phyloP scores from a whole-genome alignment of 1,139 yeast species.

The Saccharomyces pastorianus region DNA sequence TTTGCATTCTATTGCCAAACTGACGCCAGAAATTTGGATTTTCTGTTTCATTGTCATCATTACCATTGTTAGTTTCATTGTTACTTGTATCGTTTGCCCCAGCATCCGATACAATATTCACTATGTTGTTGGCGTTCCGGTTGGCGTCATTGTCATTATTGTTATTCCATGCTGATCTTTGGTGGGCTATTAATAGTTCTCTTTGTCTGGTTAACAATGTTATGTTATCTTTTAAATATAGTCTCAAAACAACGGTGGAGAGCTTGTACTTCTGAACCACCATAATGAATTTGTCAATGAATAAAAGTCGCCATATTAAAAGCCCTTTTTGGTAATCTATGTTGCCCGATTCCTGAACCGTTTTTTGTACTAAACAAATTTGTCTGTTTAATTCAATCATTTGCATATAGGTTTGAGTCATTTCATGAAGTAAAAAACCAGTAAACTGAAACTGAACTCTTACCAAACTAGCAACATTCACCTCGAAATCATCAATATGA shows the following conservation, averaged over 20 bases:
- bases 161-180: constrained; percentile 17
- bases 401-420: constrained; percentile 29
- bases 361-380: constrained; percentile 23
- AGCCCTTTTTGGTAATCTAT: constrained; percentile 24
- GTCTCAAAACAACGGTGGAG: constrained; percentile 28
- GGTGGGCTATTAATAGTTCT: constrained; percentile 26
- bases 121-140: constrained; percentile 3
- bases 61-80: not conserved
- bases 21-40: constrained; percentile 17
- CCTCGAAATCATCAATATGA: constrained; percentile 31
- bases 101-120: constrained; percentile 2
- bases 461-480: constrained; percentile 32
- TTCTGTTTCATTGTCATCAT: constrained; percentile 11
- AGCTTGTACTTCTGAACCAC: constrained; percentile 26
- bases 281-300: constrained; percentile 24
- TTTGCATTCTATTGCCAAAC: constrained; percentile 17
- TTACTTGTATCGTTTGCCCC: constrained; percentile 1
- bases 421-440: constrained; percentile 30
- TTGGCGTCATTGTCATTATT: constrained; percentile 1
- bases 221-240: constrained; percentile 29
- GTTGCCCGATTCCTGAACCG: constrained; percentile 16
- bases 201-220: constrained; percentile 30
- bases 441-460: constrained; percentile 32
- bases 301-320: constrained; percentile 26
- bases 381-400: constrained; percentile 30